Evolutionary conservation across 2,329 filamentous ascomycete species (phyloP).

Genomic region (Fusarium sp.): DNA sequence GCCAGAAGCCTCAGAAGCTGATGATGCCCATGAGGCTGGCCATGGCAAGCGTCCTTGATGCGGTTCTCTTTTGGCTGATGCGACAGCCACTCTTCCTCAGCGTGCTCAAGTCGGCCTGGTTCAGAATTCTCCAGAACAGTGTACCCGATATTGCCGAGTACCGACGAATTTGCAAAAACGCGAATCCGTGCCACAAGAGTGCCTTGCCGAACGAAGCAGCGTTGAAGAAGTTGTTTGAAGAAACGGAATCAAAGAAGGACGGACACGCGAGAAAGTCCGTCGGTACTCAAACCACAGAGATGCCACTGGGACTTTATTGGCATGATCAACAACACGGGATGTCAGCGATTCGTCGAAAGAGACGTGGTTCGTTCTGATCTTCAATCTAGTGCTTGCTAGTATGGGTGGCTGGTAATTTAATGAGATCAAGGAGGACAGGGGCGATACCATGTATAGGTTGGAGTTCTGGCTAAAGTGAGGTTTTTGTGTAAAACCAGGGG

Average conservation of each 20-base stretch:
- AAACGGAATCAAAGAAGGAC: slow-evolving; percentile 2
- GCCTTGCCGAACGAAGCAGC: slow-evolving; percentile 32
- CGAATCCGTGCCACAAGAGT: slow-evolving; percentile 19
- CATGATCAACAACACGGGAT: neutral
- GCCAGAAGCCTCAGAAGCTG: slow-evolving; percentile 34
- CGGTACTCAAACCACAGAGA: neutral
- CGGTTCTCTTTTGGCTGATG: slow-evolving; percentile 45
- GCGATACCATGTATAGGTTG: neutral
- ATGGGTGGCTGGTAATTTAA: neutral
- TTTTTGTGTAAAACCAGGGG: slow-evolving; percentile 30
- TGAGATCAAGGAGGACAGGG: neutral
- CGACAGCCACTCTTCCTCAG: slow-evolving; percentile 39
- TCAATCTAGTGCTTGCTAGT: neutral
- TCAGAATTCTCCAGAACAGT: slow-evolving; percentile 38
- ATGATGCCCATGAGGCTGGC: slow-evolving; percentile 49
- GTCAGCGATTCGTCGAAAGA: slow-evolving; percentile 15
- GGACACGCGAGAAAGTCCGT: neutral
- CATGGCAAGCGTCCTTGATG: slow-evolving; percentile 48
- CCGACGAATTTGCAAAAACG: slow-evolving; percentile 32
- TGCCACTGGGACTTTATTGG: neutral
- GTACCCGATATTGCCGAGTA: slow-evolving; percentile 46
- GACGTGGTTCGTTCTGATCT: slow-evolving; percentile 36
- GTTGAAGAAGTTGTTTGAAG: slow-evolving; percentile 38
- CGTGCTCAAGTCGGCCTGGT: slow-evolving; percentile 45
- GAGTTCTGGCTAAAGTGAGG: slow-evolving; percentile 10